phyloP scores from a whole-genome alignment of 768 basidiomycete genomes.

The Scleroderma citrinum region DNA sequence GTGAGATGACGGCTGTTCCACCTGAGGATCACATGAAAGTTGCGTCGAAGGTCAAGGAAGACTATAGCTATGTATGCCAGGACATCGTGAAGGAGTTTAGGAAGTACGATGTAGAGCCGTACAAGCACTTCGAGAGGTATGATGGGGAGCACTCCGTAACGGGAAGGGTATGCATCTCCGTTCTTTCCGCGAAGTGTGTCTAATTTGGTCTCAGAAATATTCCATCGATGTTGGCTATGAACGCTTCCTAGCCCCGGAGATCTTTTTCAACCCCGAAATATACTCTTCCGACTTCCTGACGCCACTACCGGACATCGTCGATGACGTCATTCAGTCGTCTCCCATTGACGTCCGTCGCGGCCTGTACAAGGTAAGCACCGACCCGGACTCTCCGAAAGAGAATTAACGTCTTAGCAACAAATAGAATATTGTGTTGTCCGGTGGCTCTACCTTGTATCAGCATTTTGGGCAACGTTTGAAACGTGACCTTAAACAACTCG shows the following conservation, averaged over 20 bases:
- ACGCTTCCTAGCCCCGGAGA: slow-evolving; percentile 97
- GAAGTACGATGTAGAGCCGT: slow-evolving; percentile 95
- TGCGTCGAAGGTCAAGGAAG: slow-evolving; percentile 94
- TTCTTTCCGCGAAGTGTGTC: background rate
- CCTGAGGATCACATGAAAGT: slow-evolving; percentile 92
- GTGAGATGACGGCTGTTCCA: slow-evolving; percentile 85
- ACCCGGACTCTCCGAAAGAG: background rate
- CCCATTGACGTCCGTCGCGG: slow-evolving; percentile 97
- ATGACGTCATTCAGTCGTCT: slow-evolving; percentile 90
- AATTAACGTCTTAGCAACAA: background rate
- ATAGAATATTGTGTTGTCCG: slow-evolving; percentile 94
- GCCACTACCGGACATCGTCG: slow-evolving; percentile 92
- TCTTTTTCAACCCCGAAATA: slow-evolving; percentile 99
- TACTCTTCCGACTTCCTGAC: slow-evolving; percentile 97
- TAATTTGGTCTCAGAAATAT: slow-evolving; percentile 64
- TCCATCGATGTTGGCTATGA: slow-evolving; percentile 93
- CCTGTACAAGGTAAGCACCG: slow-evolving; percentile 74
- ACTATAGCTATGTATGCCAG: slow-evolving; percentile 97
- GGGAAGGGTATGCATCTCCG: slow-evolving; percentile 58
- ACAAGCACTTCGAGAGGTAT: slow-evolving; percentile 90
- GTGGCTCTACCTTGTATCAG: slow-evolving; percentile 99
- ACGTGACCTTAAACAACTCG: slow-evolving; percentile 89
- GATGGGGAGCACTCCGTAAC: slow-evolving; percentile 93
- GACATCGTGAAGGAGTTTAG: slow-evolving; percentile 98
- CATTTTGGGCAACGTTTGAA: slow-evolving; percentile 97